Base-by-base conservation (phyloP, 768 basidiomycete species). In the Boletus coccyginus region DNA sequence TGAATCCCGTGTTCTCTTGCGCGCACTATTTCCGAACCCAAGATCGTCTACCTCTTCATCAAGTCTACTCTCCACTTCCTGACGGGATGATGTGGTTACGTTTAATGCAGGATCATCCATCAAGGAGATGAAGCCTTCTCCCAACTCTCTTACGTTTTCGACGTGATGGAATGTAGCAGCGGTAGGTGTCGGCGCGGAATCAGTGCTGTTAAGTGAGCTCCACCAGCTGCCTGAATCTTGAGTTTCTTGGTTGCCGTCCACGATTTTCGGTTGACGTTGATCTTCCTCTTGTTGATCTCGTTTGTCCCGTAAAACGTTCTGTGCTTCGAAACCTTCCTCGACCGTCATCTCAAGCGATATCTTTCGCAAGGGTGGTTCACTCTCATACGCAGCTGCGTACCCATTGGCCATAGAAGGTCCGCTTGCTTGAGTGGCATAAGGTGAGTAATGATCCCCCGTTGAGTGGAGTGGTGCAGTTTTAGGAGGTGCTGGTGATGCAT, bases 21-120 rank as follows among this genome's bases (percentile, higher is more conserved):
- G 69, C 46, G 80, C 78, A 14, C 73, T 77, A 66, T 98, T 99
- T 3, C 94, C 93, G 58, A 98, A 80, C 1, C 97, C 97, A 49
- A 99, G 80, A 66, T 97, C 94, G 43, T 96, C 94, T 1, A 86
- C 88, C 1, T 89, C 89, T 9, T 84, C 84, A 9, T 77, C 70
- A 50, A 56, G 55, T n/a, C 29, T 17, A 53, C 52, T 46, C 44
- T 59, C 36, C 32, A 41, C 64, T 36, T 50, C 53, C 31, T 53
- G 64, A 39, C 5, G 52, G 19, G 62, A 40, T 36, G 63, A 39
- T 29, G 60, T 27, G 10, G 54, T 55, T 21, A 44, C 36, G 24
- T 46, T 70, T 16, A 81, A 78, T 11, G 78, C 68, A 36, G 78
- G 70, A 29, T 73, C 76, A 62, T 90, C 89, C 92, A 94, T 94